A percentile compares a stretch with the other conserved stretches of the same genome.
Conservation (phyloP, 495 filamentous ascomycete species). For the Cairneyella variabilis region DNA sequence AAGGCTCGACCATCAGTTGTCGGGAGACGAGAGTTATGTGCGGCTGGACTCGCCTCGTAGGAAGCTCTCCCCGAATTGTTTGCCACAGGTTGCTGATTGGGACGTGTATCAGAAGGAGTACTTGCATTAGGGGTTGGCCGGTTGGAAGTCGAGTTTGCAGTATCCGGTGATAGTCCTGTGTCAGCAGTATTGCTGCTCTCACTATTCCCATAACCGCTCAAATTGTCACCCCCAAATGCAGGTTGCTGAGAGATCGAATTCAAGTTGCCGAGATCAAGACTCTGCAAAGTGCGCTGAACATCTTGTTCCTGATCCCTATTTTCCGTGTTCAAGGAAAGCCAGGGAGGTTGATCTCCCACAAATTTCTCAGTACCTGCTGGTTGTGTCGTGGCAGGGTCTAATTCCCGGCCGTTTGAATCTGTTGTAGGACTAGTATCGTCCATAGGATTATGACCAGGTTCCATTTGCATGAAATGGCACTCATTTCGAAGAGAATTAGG, state of each 20-base stretch:
- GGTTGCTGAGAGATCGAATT: slow-evolving; percentile 13
- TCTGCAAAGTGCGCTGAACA: slow-evolving; percentile 30
- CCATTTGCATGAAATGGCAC: slow-evolving; percentile 16
- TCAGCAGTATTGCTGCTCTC: slow-evolving; percentile 24
- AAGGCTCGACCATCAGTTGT: slow-evolving; percentile 25
- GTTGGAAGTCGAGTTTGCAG: slow-evolving; percentile 37
- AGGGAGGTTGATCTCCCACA: slow-evolving; percentile 9
- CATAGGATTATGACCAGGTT: slow-evolving; percentile 8
- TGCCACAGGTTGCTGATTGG: slow-evolving; percentile 25
- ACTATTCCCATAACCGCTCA: slow-evolving; percentile 26
- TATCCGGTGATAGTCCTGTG: slow-evolving; percentile 27
- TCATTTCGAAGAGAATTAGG: slow-evolving; percentile 16
- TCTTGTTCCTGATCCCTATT: slow-evolving; percentile 17
- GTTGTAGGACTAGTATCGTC: slow-evolving; percentile 8
- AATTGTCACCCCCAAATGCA: slow-evolving; percentile 14
- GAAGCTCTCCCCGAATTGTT: slow-evolving; percentile 31
- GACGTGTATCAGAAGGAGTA: slow-evolving; percentile 38
- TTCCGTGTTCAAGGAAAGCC: slow-evolving; percentile 6
- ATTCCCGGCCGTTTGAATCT: background rate
- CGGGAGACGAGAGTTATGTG: slow-evolving; percentile 33
- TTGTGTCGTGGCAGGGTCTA: slow-evolving; percentile 1
- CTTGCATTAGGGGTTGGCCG: slow-evolving; percentile 51
- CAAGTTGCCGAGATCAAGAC: slow-evolving; percentile 21
- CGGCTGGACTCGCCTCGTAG: slow-evolving; percentile 41
- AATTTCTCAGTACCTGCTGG: background rate